Conservation (phyloP, 768 basidiomycete species). For the Leccinum sublutescens region DNA sequence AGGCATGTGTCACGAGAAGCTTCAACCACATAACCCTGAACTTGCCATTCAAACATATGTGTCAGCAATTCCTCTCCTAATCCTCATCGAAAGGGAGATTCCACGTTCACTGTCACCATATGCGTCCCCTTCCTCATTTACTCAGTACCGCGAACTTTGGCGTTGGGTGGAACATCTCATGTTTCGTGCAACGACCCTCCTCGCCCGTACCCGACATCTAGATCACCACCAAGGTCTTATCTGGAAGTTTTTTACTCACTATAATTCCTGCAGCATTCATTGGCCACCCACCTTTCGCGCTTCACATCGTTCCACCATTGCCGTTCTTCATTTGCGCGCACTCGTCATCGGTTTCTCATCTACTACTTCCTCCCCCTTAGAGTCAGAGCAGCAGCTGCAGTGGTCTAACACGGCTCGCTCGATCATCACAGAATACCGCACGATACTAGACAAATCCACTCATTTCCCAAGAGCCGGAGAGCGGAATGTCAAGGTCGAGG, state of each 20-base stretch:
- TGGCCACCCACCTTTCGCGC: conserved; percentile 85
- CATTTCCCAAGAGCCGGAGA: conserved; percentile 81
- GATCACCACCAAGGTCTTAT: conserved; percentile 41
- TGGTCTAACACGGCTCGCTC: conserved; percentile 69
- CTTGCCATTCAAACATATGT: conserved; percentile 60
- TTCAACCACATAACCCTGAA: conserved; percentile 46
- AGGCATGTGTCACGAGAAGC: conserved; percentile 78
- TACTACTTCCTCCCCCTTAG: conserved; percentile 15
- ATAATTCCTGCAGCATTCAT: conserved; percentile 56
- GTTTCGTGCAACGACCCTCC: conserved; percentile 74
- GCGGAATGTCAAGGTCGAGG: conserved; percentile 73
- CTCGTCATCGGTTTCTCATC: conserved; percentile 52
- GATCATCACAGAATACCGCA: conserved; percentile 69
- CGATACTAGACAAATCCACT: conserved; percentile 65
- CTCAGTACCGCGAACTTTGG: conserved; percentile 77
- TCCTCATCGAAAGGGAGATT: conserved; percentile 47
- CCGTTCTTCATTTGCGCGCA: conserved; percentile 70
- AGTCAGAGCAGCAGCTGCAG: conserved; percentile 35
- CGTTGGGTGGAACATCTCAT: conserved; percentile 80
- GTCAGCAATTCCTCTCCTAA: conserved; percentile 53
- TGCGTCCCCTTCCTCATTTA: conserved; percentile 47
- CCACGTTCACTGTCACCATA: conserved; percentile 31
- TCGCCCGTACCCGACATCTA: conserved; percentile 44
- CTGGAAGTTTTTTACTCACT: conserved; percentile 65
- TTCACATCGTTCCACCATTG: conserved; percentile 67